Percentiles rank a stretch among this genome's conserved stretches.
Evolutionary conservation across 495 filamentous ascomycete species (phyloP).

Genomic region (Eremomyces bilateralis): DNA sequence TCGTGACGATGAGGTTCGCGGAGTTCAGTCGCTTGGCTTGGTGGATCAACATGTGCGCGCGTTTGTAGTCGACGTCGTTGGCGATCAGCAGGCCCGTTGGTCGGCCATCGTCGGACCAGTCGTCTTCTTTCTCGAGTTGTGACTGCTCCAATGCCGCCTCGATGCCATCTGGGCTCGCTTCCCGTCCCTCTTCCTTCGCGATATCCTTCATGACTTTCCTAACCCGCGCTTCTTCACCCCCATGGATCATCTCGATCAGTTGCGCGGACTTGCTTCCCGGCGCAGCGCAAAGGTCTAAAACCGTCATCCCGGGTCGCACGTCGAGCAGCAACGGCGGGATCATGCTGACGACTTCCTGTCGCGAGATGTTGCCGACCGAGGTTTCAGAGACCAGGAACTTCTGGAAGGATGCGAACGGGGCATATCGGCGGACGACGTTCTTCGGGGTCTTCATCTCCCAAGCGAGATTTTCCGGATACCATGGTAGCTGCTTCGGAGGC

Average conservation of each 20-base stretch:
- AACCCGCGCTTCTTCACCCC: constrained; percentile 70
- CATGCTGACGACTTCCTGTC: constrained; percentile 96
- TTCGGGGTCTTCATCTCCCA: constrained; percentile 96
- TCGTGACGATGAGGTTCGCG: constrained; percentile 89
- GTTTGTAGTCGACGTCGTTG: constrained; percentile 89
- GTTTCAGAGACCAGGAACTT: constrained; percentile 97
- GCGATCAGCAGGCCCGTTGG: constrained; percentile 81
- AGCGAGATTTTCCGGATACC: constrained; percentile 84
- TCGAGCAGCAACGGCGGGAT: constrained; percentile 92
- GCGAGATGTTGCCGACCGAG: constrained; percentile 85
- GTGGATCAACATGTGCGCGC: constrained; percentile 88
- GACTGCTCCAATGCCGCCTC: constrained; percentile 21
- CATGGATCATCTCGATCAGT: constrained; percentile 80
- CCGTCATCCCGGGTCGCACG: constrained; percentile 68
- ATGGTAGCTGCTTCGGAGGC: constrained; percentile 56
- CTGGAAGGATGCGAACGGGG: constrained; percentile 85
- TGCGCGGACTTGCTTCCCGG: constrained; percentile 94
- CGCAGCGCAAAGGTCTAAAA: constrained; percentile 88
- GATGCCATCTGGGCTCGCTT: constrained; percentile 25
- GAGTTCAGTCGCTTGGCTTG: constrained; percentile 93
- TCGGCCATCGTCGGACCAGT: constrained; percentile 56
- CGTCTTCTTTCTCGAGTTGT: constrained; percentile 27
- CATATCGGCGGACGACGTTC: constrained; percentile 71
- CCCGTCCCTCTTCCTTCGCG: constrained; percentile 28
- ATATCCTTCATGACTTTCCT: constrained; percentile 22